Evolutionary conservation across 2,329 filamentous ascomycete species (phyloP).

Genomic region (Metarhizium rileyi): DNA sequence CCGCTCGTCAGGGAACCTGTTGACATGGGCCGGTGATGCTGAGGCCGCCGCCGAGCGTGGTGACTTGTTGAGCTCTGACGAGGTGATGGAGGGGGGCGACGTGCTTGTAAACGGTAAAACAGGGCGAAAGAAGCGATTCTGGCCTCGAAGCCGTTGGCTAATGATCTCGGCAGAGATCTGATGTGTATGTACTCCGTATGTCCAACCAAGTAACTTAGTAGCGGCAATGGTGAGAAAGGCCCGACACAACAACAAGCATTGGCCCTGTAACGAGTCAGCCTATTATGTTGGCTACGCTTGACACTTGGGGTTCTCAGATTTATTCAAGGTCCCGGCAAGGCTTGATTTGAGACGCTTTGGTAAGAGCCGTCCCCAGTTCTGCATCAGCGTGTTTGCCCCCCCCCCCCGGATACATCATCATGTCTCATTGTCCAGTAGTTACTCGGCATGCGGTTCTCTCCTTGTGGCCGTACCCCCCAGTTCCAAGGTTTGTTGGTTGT

Average conservation of each 20-base stretch:
- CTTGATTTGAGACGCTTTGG: background rate
- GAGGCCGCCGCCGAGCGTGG: no score
- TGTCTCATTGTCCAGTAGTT: no score
- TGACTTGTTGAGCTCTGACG: background rate
- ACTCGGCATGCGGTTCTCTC: no score
- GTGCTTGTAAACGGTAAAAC: background rate
- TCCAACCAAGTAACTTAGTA: no score
- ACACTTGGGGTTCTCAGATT: background rate
- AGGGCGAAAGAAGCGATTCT: background rate
- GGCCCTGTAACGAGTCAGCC: background rate
- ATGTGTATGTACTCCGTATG: no score
- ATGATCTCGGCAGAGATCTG: background rate
- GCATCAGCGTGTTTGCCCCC: background rate
- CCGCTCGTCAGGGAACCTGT: background rate
- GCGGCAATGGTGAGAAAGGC: background rate
- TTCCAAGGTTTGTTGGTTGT: no score
- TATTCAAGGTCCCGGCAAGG: background rate
- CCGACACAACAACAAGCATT: background rate
- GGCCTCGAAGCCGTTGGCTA: background rate
- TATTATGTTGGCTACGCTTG: no score
- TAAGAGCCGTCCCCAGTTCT: background rate
- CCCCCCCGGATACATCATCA: no score
- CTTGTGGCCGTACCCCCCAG: no score
- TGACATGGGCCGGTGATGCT: no score
- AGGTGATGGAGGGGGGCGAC: background rate